Evolutionary conservation across 176 grass and related monocot species (phyloP), one percentile per base, ranked within the genome.

Genomic region (Triticum dicoccoides): DNA sequence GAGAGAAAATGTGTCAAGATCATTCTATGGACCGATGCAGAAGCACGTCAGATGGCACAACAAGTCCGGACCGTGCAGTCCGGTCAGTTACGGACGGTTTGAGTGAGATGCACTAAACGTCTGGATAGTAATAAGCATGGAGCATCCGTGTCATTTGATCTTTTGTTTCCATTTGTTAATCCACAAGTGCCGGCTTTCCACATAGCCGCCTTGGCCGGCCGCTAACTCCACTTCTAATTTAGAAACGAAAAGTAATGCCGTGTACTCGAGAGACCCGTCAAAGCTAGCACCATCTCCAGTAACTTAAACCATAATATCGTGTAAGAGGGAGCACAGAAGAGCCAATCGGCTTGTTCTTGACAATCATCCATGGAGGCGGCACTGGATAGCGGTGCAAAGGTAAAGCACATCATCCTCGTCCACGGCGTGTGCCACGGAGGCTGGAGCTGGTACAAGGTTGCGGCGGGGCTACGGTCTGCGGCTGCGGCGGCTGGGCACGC

Each of bases 391-490:
- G 73, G 44, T 20, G 52, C 17, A 58, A 58, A 58, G 17, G 44
- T 45, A 45, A 88, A 82, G 65, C 93, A 81, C 84, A 82, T 98
- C 8, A 78, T 92, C n/a, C 93, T 98, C 10, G 91, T 98, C 69
- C 95, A 98, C 77, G 95, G 93, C 76, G 86, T 86, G 9, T 86
- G 88, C 67, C 82, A 88, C 6, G 96, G 96, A 35, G 96, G 88
- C 63, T 98, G 96, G 96, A 79, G 81, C 35, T 98, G 91, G 90
- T 91, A 94, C 90, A 98, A 98, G 86, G 88, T 94, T 44, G 74
- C 82, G 11, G 10, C 90, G 2, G 32, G 41, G 61, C 93, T 98
- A 17, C 82, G 80, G 18, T 84, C 89, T 5, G 93, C 88, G 23
- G 72, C 44, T 47, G 44, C 44, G 5, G 35, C 12, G 42, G 6